Conservation (phyloP, 2,329 filamentous ascomycete genomes). For the Chalaropsis thielavioides region DNA sequence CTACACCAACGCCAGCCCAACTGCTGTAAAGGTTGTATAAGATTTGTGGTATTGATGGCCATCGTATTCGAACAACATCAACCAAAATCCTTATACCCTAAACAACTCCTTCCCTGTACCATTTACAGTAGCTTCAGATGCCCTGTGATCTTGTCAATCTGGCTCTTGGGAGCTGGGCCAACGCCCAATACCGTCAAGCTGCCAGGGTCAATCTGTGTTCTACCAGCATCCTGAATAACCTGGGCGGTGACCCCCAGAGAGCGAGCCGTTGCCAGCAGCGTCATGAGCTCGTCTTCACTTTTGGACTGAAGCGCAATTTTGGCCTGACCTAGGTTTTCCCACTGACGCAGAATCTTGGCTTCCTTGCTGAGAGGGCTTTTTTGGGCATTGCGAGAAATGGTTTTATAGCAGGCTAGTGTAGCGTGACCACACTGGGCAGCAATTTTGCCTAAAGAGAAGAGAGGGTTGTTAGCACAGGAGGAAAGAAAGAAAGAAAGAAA, state of each 20-base stretch:
- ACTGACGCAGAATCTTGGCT: conserved; percentile 56
- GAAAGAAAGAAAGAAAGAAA: neutral
- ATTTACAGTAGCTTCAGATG: conserved; percentile 64
- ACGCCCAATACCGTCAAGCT: conserved; percentile 86
- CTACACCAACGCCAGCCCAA: neutral
- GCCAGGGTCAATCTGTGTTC: conserved; percentile 89
- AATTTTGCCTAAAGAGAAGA: conserved; percentile 60
- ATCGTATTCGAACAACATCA: neutral
- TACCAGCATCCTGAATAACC: conserved; percentile 86
- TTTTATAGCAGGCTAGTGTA: conserved; percentile 95
- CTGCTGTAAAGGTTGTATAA: neutral
- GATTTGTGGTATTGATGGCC: neutral
- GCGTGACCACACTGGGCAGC: conserved; percentile 90
- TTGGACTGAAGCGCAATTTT: conserved; percentile 89
- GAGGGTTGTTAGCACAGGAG: neutral
- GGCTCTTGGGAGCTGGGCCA: conserved; percentile 65
- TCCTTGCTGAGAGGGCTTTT: conserved; percentile 37
- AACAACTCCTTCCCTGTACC: neutral
- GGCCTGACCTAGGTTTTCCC: conserved; percentile 76
- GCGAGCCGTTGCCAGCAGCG: conserved; percentile 60
- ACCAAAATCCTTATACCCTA: neutral
- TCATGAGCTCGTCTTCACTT: conserved; percentile 67
- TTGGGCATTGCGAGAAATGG: conserved; percentile 44
- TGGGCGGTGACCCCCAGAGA: conserved; percentile 76
- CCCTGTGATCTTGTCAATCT: conserved; percentile 76